Evolutionary conservation across 306 rosid genomes (phyloP).

Genomic region (Dryas alaskensis): DNA sequence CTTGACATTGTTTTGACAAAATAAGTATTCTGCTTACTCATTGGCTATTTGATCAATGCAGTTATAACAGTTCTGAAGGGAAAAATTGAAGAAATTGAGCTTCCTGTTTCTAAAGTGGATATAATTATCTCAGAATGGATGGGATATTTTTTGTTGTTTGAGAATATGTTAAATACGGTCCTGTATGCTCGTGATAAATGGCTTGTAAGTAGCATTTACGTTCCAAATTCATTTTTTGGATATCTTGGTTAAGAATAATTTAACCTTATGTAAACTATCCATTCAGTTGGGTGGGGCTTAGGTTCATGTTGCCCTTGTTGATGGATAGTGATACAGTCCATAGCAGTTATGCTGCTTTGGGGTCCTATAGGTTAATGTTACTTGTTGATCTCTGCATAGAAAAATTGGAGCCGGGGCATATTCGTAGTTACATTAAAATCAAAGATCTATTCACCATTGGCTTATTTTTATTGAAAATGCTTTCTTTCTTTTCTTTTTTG

Average conservation of each 20-base stretch:
- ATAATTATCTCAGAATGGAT: constrained; percentile 98
- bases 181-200: constrained; percentile 97
- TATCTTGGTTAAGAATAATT: not conserved
- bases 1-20: not conserved
- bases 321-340: not conserved
- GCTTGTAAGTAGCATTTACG: constrained; percentile 64
- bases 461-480: not conserved
- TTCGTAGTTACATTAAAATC: not conserved
- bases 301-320: not conserved
- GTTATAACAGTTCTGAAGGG: constrained; percentile 94
- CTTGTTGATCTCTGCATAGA: not conserved
- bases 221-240: not conserved
- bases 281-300: not conserved
- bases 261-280: not conserved
- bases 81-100: constrained; percentile 91
- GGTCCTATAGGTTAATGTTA: not conserved
- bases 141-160: constrained; percentile 97
- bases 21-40: constrained; percentile 23
- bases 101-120: constrained; percentile 88
- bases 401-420: not conserved
- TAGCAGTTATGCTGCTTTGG: not conserved
- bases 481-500: constrained; percentile 5
- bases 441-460: not conserved
- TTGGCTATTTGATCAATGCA: constrained; percentile 31
- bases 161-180: constrained; percentile 93